A percentile compares a stretch with the other conserved stretches of the same genome.
These are phyloP conservation scores for Neoscytalidium dimidiatum DNA, from an alignment of 2,329 filamentous ascomycete species.

Conservation along the genomic window DNA sequence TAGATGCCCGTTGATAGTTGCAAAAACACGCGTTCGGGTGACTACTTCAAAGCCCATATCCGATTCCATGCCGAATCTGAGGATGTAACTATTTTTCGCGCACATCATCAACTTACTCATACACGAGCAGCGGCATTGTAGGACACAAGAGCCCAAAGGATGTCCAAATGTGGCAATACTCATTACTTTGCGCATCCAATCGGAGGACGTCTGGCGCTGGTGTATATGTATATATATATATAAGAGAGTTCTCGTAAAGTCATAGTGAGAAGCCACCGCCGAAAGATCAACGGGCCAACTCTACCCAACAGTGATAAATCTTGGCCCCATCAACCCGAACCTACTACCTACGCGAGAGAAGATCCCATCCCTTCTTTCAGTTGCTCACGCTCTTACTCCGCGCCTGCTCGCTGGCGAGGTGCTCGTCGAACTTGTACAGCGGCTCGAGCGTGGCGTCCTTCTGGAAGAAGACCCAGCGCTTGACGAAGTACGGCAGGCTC, in stretches of 20 bases:
- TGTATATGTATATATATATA: too few relatives aligned
- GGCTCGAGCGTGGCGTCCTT: constrained; percentile 34
- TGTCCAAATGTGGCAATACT: neutral
- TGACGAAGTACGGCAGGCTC: constrained; percentile 50
- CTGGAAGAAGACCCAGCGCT: constrained; percentile 44
- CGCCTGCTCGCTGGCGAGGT: constrained; percentile 8
- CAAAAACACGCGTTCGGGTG: too few relatives aligned
- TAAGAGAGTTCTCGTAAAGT: constrained; percentile 16
- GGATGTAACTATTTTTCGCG: too few relatives aligned
- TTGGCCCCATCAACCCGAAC: neutral
- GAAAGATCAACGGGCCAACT: neutral
- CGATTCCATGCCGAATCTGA: too few relatives aligned
- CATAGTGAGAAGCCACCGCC: neutral
- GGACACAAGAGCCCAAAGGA: neutral
- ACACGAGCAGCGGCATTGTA: too few relatives aligned
- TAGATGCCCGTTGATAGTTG: too few relatives aligned
- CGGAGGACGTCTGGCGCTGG: neutral
- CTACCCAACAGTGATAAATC: neutral
- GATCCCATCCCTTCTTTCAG: neutral
- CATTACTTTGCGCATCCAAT: neutral
- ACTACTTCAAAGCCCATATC: too few relatives aligned
- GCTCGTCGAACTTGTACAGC: constrained; percentile 40
- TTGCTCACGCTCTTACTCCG: constrained; percentile 12
- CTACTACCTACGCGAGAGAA: too few relatives aligned
- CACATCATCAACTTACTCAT: too few relatives aligned